phyloP scores from a whole-genome alignment of 75 land plant species.

The Chamaecyparis obtusa region DNA sequence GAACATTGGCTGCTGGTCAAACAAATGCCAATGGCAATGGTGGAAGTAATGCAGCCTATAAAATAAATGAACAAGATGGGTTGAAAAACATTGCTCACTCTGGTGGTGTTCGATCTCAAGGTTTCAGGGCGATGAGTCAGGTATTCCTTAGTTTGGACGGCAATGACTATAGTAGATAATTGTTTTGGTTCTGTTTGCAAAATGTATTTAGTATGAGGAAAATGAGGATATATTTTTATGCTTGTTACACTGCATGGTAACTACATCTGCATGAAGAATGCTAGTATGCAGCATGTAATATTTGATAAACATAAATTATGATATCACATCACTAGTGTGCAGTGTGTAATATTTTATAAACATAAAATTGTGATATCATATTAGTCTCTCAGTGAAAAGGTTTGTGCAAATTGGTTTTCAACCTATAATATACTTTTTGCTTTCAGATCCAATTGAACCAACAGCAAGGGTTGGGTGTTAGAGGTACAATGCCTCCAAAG shows the following conservation, averaged over 20 bases:
- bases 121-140: conserved; percentile 31
- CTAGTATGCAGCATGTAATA: too few relatives aligned
- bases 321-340: too few relatives aligned
- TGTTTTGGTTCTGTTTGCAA: neutral
- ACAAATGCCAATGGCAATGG: conserved; percentile 25
- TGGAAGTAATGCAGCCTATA: conserved; percentile 15
- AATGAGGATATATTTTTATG: neutral
- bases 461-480: conserved; percentile 4
- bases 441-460: conserved; percentile 15
- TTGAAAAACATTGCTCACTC: conserved; percentile 21
- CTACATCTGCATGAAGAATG: neutral
- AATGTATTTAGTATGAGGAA: neutral
- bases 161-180: neutral
- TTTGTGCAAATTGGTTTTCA: neutral
- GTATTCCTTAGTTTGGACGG: conserved; percentile 33
- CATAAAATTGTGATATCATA: neutral
- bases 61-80: conserved; percentile 18
- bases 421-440: neutral
- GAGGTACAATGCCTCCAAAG: neutral
- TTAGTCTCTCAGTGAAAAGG: neutral
- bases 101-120: conserved; percentile 38
- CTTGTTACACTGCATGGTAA: neutral
- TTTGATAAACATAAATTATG: too few relatives aligned
- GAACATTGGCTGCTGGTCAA: conserved; percentile 47
- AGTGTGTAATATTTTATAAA: neutral